Conservation (phyloP, 129 eudicot genomes). For the Erigeron canadensis region DNA sequence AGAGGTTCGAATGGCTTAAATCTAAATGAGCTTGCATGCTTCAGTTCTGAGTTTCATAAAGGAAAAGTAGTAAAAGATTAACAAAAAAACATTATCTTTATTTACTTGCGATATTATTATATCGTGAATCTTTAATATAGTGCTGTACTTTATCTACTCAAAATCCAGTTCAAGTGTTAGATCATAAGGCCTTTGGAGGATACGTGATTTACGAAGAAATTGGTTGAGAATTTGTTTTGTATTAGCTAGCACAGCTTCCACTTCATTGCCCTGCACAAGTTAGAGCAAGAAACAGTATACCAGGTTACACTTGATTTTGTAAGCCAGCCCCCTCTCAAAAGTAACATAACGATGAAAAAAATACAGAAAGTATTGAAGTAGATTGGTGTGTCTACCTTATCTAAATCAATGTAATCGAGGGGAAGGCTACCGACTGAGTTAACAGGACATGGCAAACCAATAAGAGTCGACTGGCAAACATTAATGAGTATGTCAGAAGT, state of each 20-base stretch:
- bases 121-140: neutral
- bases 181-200: conserved; percentile 44
- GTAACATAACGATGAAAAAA: conserved; percentile 1
- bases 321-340: neutral
- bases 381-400: conserved; percentile 42
- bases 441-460: conserved; percentile 96
- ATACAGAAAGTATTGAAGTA: neutral
- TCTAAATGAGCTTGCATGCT: conserved; percentile 63
- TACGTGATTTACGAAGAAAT: conserved; percentile 89
- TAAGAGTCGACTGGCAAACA: conserved; percentile 79
- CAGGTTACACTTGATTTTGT: neutral
- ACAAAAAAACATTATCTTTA: neutral
- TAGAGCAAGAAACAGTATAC: conserved; percentile 16
- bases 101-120: neutral
- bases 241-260: conserved; percentile 95
- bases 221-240: conserved; percentile 90
- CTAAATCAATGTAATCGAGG: conserved; percentile 64
- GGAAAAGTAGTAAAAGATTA: conserved; percentile 37
- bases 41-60: conserved; percentile 57
- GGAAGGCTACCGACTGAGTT: conserved; percentile 96
- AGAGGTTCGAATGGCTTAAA: conserved; percentile 88
- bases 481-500: conserved; percentile 26
- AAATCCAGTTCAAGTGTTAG: neutral
- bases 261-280: conserved; percentile 67
- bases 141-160: neutral